A percentile compares a stretch with the other conserved stretches of the same genome.
These are phyloP conservation scores for Saksenaea vasiformis DNA, from an alignment of 371 early-diverging fungal species.

Conservation along the genomic window DNA sequence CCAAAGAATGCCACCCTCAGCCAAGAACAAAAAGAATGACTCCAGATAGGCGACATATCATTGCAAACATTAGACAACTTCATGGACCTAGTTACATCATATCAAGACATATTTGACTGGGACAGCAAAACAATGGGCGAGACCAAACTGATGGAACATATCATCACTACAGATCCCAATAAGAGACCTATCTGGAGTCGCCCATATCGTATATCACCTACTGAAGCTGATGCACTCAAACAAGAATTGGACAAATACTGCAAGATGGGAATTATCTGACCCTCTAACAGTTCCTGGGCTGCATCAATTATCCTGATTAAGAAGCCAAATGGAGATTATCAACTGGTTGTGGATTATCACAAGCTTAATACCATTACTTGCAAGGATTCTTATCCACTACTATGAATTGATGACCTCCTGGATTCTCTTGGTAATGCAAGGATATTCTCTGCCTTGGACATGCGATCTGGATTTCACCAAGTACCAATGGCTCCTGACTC, in stretches of 20 bases:
- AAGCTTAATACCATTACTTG: constrained; percentile 37
- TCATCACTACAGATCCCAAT: too few species aligned
- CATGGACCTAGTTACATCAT: too few species aligned
- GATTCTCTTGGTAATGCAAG: constrained; percentile 24
- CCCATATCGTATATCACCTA: constrained; percentile 20
- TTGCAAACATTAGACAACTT: too few species aligned
- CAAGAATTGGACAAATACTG: constrained; percentile 8
- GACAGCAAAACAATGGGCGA: too few species aligned
- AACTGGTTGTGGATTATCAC: constrained; percentile 50
- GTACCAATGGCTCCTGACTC: constrained; percentile 21
- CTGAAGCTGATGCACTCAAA: constrained; percentile 14
- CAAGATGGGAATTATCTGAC: constrained; percentile 16
- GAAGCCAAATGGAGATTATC: constrained; percentile 46
- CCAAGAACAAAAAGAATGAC: too few species aligned
- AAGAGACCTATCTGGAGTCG: constrained; percentile 9
- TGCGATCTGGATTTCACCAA: constrained; percentile 46
- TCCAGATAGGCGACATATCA: too few species aligned
- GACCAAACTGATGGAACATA: too few species aligned
- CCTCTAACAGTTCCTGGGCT: constrained; percentile 17
- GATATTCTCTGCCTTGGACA: constrained; percentile 40
- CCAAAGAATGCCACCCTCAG: too few species aligned
- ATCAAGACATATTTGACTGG: too few species aligned
- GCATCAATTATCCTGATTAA: constrained; percentile 50
- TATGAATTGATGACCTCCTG: constrained; percentile 30
- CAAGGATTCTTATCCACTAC: constrained; percentile 39